These are phyloP conservation scores for Karstenula rhodostoma DNA, from an alignment of 2,329 filamentous ascomycete genomes.

Conservation along the genomic window DNA sequence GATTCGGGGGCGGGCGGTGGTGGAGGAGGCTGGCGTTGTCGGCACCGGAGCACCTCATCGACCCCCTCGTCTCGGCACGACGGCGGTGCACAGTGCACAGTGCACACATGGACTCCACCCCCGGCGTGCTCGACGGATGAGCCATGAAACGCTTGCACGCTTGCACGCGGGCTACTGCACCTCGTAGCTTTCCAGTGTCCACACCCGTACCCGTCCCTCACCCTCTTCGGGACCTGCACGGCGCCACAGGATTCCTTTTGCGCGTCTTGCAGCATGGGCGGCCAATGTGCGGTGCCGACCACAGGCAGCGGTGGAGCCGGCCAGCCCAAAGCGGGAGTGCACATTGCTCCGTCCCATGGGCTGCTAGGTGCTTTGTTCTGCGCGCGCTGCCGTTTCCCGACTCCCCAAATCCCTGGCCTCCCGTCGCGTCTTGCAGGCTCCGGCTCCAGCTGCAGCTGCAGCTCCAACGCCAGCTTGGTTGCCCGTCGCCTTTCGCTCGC, in stretches of 20 bases:
- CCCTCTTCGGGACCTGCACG: slow-evolving; percentile 15
- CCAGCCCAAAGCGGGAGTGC: slow-evolving; percentile 12
- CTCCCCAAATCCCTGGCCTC: not conserved
- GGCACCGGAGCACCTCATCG: not conserved
- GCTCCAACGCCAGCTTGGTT: too few species aligned
- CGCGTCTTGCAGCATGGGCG: not conserved
- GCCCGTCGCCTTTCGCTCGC: slow-evolving; percentile 9
- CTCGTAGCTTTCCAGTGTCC: too few species aligned
- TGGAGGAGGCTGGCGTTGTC: not conserved
- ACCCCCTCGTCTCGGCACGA: not conserved
- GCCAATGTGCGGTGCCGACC: not conserved
- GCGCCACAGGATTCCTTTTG: slow-evolving; percentile 10
- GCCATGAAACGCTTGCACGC: slow-evolving; percentile 15
- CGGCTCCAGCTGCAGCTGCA: too few species aligned
- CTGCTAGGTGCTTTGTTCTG: slow-evolving; percentile 13
- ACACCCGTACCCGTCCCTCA: slow-evolving; percentile 5
- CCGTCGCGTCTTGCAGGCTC: not conserved
- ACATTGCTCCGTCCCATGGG: not conserved
- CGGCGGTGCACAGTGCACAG: not conserved
- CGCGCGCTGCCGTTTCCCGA: not conserved
- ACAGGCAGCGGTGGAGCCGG: not conserved
- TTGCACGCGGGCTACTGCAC: slow-evolving; percentile 18
- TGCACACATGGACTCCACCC: not conserved
- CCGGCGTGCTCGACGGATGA: slow-evolving; percentile 1
- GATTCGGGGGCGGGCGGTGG: not conserved